phyloP scores from a whole-genome alignment of 768 basidiomycete species.

The Pisolithus tinctorius region DNA sequence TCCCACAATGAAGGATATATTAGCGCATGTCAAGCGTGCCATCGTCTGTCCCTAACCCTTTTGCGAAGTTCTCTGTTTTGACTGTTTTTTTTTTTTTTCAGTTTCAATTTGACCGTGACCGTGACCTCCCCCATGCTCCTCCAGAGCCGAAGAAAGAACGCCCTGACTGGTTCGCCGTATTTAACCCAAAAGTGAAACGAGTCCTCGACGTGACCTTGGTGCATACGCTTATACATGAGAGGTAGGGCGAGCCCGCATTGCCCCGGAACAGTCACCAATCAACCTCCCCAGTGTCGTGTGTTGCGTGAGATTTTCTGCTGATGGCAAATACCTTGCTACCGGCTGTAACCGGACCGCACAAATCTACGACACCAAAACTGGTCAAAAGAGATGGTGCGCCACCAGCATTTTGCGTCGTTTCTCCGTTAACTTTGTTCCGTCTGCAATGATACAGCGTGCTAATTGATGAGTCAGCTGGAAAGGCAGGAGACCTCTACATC shows the following conservation, averaged over 20 bases:
- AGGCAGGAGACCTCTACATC: slow-evolving; percentile 82
- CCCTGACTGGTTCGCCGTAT: slow-evolving; percentile 83
- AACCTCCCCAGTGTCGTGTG: slow-evolving; percentile 57
- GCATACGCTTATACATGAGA: slow-evolving; percentile 88
- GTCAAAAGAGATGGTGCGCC: slow-evolving; percentile 73
- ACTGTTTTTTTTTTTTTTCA: too few relatives aligned
- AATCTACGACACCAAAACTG: slow-evolving; percentile 89
- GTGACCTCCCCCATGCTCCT: slow-evolving; percentile 27
- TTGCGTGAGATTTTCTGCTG: slow-evolving; percentile 91
- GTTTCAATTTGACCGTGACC: slow-evolving; percentile 5
- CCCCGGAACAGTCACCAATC: neutral
- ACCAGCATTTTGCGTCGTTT: neutral
- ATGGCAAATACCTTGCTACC: slow-evolving; percentile 88
- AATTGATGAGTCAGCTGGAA: slow-evolving; percentile 65
- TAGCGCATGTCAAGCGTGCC: neutral
- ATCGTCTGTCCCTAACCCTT: neutral
- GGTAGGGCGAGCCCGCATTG: slow-evolving; percentile 37
- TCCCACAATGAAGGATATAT: slow-evolving; percentile 4
- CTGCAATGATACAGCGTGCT: slow-evolving; percentile 47
- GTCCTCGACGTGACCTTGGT: slow-evolving; percentile 73
- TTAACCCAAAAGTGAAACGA: slow-evolving; percentile 75
- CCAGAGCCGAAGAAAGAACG: slow-evolving; percentile 52
- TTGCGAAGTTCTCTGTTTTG: too few relatives aligned
- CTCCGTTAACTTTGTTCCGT: slow-evolving; percentile 7
- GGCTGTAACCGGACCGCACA: slow-evolving; percentile 96